These are phyloP conservation scores for Westerdykella aurantiaca DNA, from an alignment of 2,329 filamentous ascomycete species.

Conservation along the genomic window DNA sequence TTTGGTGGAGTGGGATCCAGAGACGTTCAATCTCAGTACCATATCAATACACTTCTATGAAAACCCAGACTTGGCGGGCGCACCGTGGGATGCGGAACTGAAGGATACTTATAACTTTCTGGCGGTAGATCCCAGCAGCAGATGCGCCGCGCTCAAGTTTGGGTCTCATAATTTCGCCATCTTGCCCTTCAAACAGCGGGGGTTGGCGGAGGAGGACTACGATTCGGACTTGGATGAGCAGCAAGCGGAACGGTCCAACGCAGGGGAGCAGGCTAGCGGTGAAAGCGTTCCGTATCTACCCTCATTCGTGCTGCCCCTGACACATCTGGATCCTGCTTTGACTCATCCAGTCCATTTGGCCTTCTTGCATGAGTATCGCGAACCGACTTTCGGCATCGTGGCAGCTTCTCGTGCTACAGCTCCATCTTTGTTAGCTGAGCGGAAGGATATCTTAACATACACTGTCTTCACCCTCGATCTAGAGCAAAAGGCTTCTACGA, in stretches of 20 bases:
- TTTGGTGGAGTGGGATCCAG: slow-evolving; percentile 87
- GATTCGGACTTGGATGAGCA: slow-evolving; percentile 70
- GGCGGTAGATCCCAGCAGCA: slow-evolving; percentile 81
- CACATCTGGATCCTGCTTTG: slow-evolving; percentile 78
- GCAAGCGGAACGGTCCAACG: slow-evolving; percentile 24
- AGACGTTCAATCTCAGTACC: slow-evolving; percentile 71
- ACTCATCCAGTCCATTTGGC: slow-evolving; percentile 86
- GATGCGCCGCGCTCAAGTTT: slow-evolving; percentile 93
- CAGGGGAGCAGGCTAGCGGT: slow-evolving; percentile 36
- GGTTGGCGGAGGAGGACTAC: slow-evolving; percentile 87
- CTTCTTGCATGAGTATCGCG: slow-evolving; percentile 94
- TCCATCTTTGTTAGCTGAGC: slow-evolving; percentile 64
- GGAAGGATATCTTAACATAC: slow-evolving; percentile 82
- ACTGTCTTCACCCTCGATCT: slow-evolving; percentile 94
- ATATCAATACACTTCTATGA: slow-evolving; percentile 98
- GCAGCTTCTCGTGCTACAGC: slow-evolving; percentile 71
- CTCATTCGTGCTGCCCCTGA: slow-evolving; percentile 89
- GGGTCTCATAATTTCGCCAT: slow-evolving; percentile 85
- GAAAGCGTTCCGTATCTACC: slow-evolving; percentile 68
- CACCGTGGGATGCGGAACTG: slow-evolving; percentile 73
- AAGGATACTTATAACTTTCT: slow-evolving; percentile 74
- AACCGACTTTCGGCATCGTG: slow-evolving; percentile 93
- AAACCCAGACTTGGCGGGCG: slow-evolving; percentile 77
- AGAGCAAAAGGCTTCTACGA: slow-evolving; percentile 87
- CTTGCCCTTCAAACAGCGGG: slow-evolving; percentile 79